Conservation (phyloP, 2,329 filamentous ascomycete species). For the Fusarium drepaniforme region DNA sequence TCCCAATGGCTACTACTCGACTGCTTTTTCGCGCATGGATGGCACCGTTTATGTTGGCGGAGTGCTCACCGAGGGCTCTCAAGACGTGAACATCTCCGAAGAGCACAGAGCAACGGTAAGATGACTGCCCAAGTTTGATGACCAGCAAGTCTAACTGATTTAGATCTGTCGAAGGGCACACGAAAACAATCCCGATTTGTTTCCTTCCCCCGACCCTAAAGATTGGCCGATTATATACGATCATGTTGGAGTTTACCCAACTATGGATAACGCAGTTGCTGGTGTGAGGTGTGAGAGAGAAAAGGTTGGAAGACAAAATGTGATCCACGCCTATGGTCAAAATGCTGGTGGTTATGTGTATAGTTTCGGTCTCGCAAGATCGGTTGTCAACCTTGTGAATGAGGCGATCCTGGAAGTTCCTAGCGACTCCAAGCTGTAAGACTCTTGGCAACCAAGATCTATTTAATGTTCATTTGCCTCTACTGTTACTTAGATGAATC, state of each 20-base stretch:
- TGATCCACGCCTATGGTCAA: constrained; percentile 35
- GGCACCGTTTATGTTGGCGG: neutral
- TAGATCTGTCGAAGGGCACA: neutral
- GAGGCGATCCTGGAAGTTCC: constrained; percentile 5
- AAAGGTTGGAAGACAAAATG: constrained; percentile 17
- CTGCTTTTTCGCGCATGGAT: neutral
- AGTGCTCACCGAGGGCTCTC: neutral
- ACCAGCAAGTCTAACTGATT: neutral
- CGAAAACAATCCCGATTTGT: neutral
- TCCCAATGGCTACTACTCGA: neutral
- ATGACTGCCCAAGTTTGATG: neutral
- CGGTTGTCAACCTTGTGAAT: constrained; percentile 2
- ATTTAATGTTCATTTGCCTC: neutral
- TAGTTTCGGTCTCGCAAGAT: constrained; percentile 32
- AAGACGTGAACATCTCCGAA: neutral
- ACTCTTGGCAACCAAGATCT: neutral
- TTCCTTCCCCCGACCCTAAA: neutral
- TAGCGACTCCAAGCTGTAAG: neutral
- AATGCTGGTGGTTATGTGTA: constrained; percentile 37
- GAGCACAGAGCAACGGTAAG: neutral
- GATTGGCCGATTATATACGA: neutral
- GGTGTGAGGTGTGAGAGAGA: constrained; percentile 3
- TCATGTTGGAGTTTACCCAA: neutral
- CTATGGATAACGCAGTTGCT: neutral
- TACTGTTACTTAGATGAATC: neutral